Evolutionary conservation across 1,284 basidiomycete species (phyloP).

Genomic region (Ustanciosporium gigantosporum): DNA sequence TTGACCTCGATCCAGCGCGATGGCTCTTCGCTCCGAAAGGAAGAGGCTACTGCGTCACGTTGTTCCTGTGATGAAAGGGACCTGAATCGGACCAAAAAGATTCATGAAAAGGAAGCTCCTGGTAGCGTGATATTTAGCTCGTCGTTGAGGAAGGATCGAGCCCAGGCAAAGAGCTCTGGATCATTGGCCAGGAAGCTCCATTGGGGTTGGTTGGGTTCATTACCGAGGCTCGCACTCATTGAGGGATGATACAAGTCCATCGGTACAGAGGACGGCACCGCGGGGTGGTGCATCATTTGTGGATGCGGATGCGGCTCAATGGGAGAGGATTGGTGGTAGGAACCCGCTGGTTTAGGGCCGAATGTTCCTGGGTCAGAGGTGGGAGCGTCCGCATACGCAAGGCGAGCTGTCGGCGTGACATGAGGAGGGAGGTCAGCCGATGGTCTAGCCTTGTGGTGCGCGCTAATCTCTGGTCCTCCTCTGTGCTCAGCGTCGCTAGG

Average conservation of each 20-base stretch:
- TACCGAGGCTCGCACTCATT: constrained; percentile 7
- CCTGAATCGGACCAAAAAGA: no score
- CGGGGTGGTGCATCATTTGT: no score
- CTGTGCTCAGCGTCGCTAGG: background rate
- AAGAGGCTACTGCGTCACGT: no score
- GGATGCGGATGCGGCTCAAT: background rate
- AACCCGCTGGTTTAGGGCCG: background rate
- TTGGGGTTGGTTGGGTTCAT: constrained; percentile 9
- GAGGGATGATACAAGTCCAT: constrained; percentile 3
- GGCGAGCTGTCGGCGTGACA: background rate
- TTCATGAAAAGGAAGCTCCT: no score
- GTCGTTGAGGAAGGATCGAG: constrained; percentile 24
- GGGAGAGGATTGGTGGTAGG: background rate
- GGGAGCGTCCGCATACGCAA: background rate
- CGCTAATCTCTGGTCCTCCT: background rate
- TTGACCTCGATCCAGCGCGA: no score
- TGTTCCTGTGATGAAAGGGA: no score
- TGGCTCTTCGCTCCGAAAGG: no score
- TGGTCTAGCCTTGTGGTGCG: background rate
- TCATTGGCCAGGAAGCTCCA: constrained; percentile 29
- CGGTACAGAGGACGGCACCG: background rate
- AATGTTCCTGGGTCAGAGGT: background rate
- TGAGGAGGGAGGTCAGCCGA: background rate
- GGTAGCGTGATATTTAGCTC: constrained; percentile 9
- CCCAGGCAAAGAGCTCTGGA: constrained; percentile 29